A percentile compares a stretch with the other conserved stretches of the same genome.
Conservation (phyloP, 116 monocot species). For the Phalaenopsis hybrid region DNA sequence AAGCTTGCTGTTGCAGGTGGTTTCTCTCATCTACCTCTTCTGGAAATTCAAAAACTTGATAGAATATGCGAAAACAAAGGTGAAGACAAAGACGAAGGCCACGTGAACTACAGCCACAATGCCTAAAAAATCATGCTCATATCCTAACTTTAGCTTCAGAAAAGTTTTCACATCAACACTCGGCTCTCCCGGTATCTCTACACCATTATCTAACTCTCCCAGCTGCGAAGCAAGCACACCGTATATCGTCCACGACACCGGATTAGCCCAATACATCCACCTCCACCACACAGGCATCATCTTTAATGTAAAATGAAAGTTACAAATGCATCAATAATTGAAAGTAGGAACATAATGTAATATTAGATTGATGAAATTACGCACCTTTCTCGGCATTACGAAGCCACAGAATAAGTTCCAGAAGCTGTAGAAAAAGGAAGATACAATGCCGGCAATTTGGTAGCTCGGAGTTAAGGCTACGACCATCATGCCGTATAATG, state of each 20-base stretch:
- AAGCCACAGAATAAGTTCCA: slow-evolving; percentile 73
- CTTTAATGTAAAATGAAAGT: slow-evolving; percentile 7
- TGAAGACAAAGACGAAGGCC: slow-evolving; percentile 49
- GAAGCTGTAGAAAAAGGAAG: slow-evolving; percentile 37
- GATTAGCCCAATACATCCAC: slow-evolving; percentile 75
- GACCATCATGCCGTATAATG: slow-evolving; percentile 63
- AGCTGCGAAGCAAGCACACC: slow-evolving; percentile 58
- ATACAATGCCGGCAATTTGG: slow-evolving; percentile 32
- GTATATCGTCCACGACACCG: slow-evolving; percentile 61
- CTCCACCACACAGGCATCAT: slow-evolving; percentile 69
- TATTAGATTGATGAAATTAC: not conserved
- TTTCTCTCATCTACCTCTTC: slow-evolving; percentile 27
- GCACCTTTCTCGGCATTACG: slow-evolving; percentile 43
- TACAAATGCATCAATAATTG: too few relatives aligned
- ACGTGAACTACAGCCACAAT: slow-evolving; percentile 45
- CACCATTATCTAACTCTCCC: slow-evolving; percentile 20
- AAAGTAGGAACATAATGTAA: not conserved
- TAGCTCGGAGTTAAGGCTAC: slow-evolving; percentile 42
- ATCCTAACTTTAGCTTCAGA: slow-evolving; percentile 38
- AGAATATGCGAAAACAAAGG: slow-evolving; percentile 41
- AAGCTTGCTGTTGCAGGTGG: not conserved
- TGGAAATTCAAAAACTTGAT: slow-evolving; percentile 78
- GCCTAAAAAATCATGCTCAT: slow-evolving; percentile 39
- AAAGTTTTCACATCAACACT: slow-evolving; percentile 34
- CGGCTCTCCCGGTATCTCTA: slow-evolving; percentile 36